These are phyloP conservation scores for Trametes meyenii DNA, from an alignment of 768 basidiomycete genomes.

Conservation along the genomic window DNA sequence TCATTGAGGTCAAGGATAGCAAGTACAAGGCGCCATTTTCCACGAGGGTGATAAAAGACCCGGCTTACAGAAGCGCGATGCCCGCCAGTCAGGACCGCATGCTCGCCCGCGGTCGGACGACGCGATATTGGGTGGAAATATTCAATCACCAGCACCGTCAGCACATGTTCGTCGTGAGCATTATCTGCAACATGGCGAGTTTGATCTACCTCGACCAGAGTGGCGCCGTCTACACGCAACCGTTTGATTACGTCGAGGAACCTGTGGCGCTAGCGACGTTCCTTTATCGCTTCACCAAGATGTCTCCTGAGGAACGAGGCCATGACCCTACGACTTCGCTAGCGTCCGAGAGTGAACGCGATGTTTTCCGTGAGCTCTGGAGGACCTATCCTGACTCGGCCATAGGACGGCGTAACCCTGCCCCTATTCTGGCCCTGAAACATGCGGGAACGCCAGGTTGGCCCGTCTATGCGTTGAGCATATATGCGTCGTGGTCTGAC, in stretches of 20 bases:
- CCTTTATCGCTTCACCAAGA: not conserved
- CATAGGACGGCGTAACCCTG: not conserved
- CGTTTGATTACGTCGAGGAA: not conserved
- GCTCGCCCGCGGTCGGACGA: no score
- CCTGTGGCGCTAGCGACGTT: not conserved
- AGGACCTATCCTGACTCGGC: not conserved
- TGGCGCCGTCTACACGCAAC: not conserved
- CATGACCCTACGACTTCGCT: not conserved
- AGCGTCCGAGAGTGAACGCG: not conserved
- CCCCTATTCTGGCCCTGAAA: not conserved
- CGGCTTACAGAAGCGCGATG: no score
- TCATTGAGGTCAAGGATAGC: no score
- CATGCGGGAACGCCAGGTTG: not conserved
- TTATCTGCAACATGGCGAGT: no score
- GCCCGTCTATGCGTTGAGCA: not conserved
- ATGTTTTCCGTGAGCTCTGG: not conserved
- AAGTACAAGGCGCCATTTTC: no score
- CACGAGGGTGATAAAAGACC: no score
- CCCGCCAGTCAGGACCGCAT: no score
- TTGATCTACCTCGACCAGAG: not conserved
- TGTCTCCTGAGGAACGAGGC: not conserved
- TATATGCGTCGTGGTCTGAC: not conserved
- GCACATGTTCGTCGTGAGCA: no score
- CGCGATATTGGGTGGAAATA: no score
- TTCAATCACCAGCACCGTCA: no score